Conservation (phyloP, 306 rosid genomes). For the Alnus rubra region DNA sequence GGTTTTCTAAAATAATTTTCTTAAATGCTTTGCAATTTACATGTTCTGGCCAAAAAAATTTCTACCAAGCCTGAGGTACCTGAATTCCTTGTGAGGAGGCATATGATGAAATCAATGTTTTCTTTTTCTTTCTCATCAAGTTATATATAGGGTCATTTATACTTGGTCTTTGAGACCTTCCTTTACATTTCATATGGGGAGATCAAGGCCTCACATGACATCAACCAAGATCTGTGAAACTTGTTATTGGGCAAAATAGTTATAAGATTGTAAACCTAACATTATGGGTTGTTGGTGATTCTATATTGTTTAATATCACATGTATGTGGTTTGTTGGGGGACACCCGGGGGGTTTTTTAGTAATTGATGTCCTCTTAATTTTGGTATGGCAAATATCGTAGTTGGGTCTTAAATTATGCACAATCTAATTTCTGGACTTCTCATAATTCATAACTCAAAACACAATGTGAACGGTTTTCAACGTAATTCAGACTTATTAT, state of each 20-base stretch:
- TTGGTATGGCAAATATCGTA: neutral
- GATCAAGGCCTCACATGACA: too few relatives aligned
- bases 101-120: too few relatives aligned
- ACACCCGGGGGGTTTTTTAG: neutral
- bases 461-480: neutral
- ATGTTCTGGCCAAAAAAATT: neutral
- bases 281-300: too few relatives aligned
- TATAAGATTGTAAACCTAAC: too few relatives aligned
- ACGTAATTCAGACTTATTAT: neutral
- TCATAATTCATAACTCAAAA: neutral
- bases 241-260: too few relatives aligned
- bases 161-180: too few relatives aligned
- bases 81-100: neutral
- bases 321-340: neutral
- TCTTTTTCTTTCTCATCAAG: too few relatives aligned
- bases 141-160: too few relatives aligned
- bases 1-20: neutral
- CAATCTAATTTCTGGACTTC: neutral
- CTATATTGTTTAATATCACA: neutral
- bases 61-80: neutral
- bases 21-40: neutral
- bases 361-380: neutral
- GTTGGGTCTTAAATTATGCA: neutral
- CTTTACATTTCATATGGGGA: too few relatives aligned
- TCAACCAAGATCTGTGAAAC: too few relatives aligned